Percentiles rank a stretch among this genome's conserved stretches.
Evolutionary conservation across 495 filamentous ascomycete genomes (phyloP).

Genomic region (Aspergillus sclerotiicarbonarius): DNA sequence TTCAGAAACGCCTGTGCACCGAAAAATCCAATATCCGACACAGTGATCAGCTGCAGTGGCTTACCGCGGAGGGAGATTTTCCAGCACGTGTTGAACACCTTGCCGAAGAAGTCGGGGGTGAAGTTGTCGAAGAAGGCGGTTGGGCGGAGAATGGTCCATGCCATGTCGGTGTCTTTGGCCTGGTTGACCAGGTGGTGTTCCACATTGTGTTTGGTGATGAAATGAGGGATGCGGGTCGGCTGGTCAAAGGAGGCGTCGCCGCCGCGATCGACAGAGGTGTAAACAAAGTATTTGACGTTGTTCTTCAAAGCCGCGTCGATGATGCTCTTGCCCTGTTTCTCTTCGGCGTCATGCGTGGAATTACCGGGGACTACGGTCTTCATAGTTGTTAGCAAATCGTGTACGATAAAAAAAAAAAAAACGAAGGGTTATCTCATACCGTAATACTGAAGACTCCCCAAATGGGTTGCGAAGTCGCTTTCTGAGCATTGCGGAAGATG

Average conservation of each 20-base stretch:
- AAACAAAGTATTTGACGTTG: conserved; percentile 62
- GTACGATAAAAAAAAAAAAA: conserved; percentile 7
- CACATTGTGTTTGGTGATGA: conserved; percentile 61
- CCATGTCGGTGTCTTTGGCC: conserved; percentile 43
- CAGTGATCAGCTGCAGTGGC: conserved; percentile 58
- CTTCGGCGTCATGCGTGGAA: conserved; percentile 43
- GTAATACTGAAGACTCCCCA: conserved; percentile 55
- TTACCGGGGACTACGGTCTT: conserved; percentile 41
- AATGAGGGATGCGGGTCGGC: conserved; percentile 62
- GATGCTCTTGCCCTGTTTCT: conserved; percentile 59
- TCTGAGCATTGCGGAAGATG: conserved; percentile 52
- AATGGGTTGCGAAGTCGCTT: conserved; percentile 38
- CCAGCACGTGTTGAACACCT: conserved; percentile 56
- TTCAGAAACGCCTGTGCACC: conserved; percentile 59
- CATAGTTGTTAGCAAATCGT: neutral
- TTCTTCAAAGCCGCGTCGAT: conserved; percentile 57
- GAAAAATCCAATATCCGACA: conserved; percentile 63
- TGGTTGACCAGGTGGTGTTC: conserved; percentile 57
- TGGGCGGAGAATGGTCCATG: conserved; percentile 62
- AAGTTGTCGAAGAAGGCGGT: conserved; percentile 69
- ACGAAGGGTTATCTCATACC: conserved; percentile 27
- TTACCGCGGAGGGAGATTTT: conserved; percentile 45
- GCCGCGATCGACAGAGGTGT: conserved; percentile 66
- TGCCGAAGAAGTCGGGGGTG: conserved; percentile 54
- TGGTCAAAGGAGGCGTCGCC: conserved; percentile 54